Conservation (phyloP, 305 asterid species). For the Salvia sclarea region DNA sequence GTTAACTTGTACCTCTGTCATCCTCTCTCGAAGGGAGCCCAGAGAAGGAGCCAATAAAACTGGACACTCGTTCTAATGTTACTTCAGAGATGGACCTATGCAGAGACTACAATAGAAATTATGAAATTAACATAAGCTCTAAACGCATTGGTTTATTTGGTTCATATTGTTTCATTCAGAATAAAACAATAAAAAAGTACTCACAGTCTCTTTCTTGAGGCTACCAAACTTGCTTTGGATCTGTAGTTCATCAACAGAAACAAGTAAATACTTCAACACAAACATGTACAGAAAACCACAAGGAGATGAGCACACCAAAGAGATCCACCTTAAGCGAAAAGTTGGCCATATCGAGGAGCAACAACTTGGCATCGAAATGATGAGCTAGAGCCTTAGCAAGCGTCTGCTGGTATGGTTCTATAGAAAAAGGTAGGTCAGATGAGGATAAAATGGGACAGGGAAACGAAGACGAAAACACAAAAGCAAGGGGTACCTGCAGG, state of each 20-base stretch:
- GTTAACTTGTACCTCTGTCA: conserved; percentile 45
- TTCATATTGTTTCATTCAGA: conserved; percentile 1
- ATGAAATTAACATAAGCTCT: conserved; percentile 30
- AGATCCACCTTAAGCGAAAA: conserved; percentile 71
- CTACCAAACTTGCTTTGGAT: conserved; percentile 83
- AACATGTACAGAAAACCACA: background rate
- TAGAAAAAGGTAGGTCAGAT: too few species aligned
- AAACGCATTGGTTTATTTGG: conserved; percentile 23
- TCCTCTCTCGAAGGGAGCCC: conserved; percentile 48
- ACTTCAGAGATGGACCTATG: conserved; percentile 74
- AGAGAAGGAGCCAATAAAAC: conserved; percentile 68
- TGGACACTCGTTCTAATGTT: conserved; percentile 62
- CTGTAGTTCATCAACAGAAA: conserved; percentile 45
- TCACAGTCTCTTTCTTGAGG: conserved; percentile 60
- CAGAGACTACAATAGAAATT: conserved; percentile 47
- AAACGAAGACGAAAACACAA: conserved; percentile 15
- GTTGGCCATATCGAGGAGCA: conserved; percentile 68
- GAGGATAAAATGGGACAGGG: too few species aligned
- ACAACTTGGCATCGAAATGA: conserved; percentile 70
- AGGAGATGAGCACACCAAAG: conserved; percentile 32
- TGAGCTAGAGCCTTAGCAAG: conserved; percentile 85
- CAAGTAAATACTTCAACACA: conserved; percentile 32
- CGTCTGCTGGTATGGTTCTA: conserved; percentile 70
- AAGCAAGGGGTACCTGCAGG: conserved; percentile 62
- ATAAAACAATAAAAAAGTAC: conserved; percentile 33